A percentile compares a stretch with the other conserved stretches of the same genome.
phyloP scores from a whole-genome alignment of 2,329 filamentous ascomycete species.

The Sclerotinia minor region DNA sequence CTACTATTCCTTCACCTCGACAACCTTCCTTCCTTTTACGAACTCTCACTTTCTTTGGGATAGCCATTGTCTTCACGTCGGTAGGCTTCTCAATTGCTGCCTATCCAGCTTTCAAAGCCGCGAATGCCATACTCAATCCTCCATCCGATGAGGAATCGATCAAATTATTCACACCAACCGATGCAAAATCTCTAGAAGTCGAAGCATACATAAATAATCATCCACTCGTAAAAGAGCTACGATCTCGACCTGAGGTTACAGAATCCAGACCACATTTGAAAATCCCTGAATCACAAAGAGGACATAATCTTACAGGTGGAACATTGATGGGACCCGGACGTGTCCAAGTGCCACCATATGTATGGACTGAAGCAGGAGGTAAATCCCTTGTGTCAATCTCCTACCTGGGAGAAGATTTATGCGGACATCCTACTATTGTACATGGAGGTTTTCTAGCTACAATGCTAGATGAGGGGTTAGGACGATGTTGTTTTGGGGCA shows the following conservation, averaged over 20 bases:
- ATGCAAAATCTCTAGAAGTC: conserved; percentile 56
- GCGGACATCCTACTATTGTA: conserved; percentile 86
- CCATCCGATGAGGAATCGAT: conserved; percentile 74
- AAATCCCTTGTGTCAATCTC: conserved; percentile 70
- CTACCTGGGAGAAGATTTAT: conserved; percentile 77
- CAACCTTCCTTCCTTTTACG: conserved; percentile 48
- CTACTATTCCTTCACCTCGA: conserved; percentile 12
- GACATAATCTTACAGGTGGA: conserved; percentile 78
- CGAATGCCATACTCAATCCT: conserved; percentile 52
- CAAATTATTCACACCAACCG: conserved; percentile 58
- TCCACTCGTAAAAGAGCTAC: conserved; percentile 69
- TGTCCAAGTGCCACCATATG: conserved; percentile 77
- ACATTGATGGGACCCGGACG: conserved; percentile 73
- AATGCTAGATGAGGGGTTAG: conserved; percentile 85
- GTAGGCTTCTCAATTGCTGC: conserved; percentile 59
- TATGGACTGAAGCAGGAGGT: conserved; percentile 71
- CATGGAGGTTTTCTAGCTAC: conserved; percentile 93
- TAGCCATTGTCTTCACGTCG: conserved; percentile 50
- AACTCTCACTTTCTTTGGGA: conserved; percentile 48
- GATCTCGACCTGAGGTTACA: conserved; percentile 63
- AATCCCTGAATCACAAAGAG: conserved; percentile 69
- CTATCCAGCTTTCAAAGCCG: conserved; percentile 52
- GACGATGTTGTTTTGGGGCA: conserved; percentile 82
- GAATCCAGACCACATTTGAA: conserved; percentile 87
- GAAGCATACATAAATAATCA: conserved; percentile 75